Base-by-base conservation (phyloP, 2,329 filamentous ascomycete genomes). In the Colletotrichum gloeosporioides region DNA sequence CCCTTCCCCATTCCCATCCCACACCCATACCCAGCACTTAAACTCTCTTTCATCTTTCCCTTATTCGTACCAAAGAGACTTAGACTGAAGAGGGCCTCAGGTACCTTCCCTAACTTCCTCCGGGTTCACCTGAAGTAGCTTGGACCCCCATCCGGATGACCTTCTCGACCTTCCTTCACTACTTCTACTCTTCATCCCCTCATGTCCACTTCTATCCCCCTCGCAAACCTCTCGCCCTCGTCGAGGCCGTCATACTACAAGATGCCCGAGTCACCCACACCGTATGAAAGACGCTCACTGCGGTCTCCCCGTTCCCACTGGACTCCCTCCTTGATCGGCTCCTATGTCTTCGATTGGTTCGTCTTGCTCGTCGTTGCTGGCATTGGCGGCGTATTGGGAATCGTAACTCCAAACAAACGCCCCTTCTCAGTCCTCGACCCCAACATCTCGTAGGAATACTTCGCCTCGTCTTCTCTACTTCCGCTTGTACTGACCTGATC, bases 291-390 rank as follows among this genome's bases (percentile, higher is more conserved):
- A 29, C 75, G 77, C 53, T 63, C 76, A 18, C 34, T 67, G 31
- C 77, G 69, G 25, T n/a, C 36, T 10, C 69, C 68, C 22, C 76
- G 73, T 25, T 67, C 63, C 36, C 75, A 71, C 25, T 77, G 77
- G 77, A 77, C 76, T 6, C 64, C 69, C 12, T 77, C 76, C 29
- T 80, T 87, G 57, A 77, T 94, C 63, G 80, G 91, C n/a, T 94
- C 93, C 27, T 96, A 96, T 82, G 84, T 93, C 68, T 85, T 95
- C 74, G 95, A 96, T 85, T 96, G 95, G 95, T 83, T 95, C 25
- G 85, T 94, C 64, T 90, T 95, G 77, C 84, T 94, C 62, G 87
- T 83, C 64, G 89, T 92, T 39, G 92, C 89, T 31, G 89, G 87
- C 18, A 86, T 93, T 31, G 92, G 90, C 71, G 90, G 85, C 68